Evolutionary conservation across 192 early-diverging fungal genomes (phyloP), one percentile per base, ranked within the genome.

Genomic region (Thoreauomyces humboldtii): DNA sequence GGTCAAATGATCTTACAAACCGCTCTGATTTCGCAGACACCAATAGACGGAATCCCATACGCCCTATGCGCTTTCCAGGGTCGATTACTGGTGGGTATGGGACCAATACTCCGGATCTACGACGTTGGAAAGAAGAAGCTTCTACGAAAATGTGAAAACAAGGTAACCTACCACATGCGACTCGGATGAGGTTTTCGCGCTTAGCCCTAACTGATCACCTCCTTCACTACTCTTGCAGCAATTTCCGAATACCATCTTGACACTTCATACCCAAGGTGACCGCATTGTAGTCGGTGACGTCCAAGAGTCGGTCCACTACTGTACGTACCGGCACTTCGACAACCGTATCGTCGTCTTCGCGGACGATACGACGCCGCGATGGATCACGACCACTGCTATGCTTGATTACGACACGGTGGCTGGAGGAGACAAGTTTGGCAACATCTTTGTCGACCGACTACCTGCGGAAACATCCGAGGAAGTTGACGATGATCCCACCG

Each of bases 401-500:
- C 71, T 93, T 32, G 94, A 97, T 75, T 96, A 94, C 65, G 90
- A 96, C 65, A 97, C 97, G 4, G 83, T 96, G 4, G 90, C 84
- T 4, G 89, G 86, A 17, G 95, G 91, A 19, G 97, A 99, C 83
- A 94, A 95, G 73, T 99, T 99, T 86, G 97, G 97, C 32, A 96
- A 96, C 61, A 74, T 99, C 22, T 88, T 87, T 53, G 86, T 91
- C 11, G 63, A 87, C 51, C 82, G 97, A 22, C 70, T 92, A 59
- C 83, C 92, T 1, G 57, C 77, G 24, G 74, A 81, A 6, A 79
- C 86, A 0, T 81, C 80, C 22, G 75, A 87, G 48, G 86, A 89
- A 54, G 73, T 97, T 42, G 94, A 95, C 50, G 88, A 92, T 28
- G 95, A 96, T 67, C 86, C 90, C 4, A 88, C 91, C 4, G 93